Evolutionary conservation across 169 alveolate genomes (phyloP), one percentile per base, ranked within the genome.

Genomic region (Plasmodium knowlesi): DNA sequence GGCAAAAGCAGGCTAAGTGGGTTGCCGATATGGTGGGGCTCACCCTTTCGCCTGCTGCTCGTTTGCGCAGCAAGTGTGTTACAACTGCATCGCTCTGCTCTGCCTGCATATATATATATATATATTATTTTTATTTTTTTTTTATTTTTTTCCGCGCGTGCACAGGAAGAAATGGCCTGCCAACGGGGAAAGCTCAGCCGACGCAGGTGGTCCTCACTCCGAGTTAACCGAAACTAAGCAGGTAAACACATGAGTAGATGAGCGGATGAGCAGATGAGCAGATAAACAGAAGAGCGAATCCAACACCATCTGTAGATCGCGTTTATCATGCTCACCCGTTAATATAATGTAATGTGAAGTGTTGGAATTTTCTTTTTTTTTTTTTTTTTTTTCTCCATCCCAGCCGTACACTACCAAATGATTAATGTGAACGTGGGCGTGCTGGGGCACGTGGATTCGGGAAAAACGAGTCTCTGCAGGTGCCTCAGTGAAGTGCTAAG

Each of bases 401-500:
- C 0, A 0, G 37, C 37, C 74, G n/a, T 6, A 0, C 34, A 34
- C 74, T 14, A 25, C 70, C 39, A 78, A 83, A 88, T 88, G 94
- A 88, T 88, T n/a, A 96, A 97, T 83, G 94, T 96, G 30, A 98
- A 98, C 90, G 90, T 97, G 39, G 99, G 99, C 0, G 98, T 98
- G 10, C 91, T 98, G 79, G 99, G 99, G 12, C 99, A 98, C 89
- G 98, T 98, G 28, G 99, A 98, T 93, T 93, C 98, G 81, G 99
- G 99, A 0, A 98, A 98, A 91, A 98, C 99, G 0, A 95, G 98
- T 41, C 96, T 98, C 12, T 95, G 97, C 16, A 96, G 97, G 83
- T 96, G 97, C 34, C 93, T 97, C 79, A 93, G 98, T 53, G 96
- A 97, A 80, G 97, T 97, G 41, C 93, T 97, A 73, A 97, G 98